Evolutionary conservation across 371 early-diverging fungal genomes (phyloP), one percentile per base, ranked within the genome.

Genomic region (Nematocida displodere): DNA sequence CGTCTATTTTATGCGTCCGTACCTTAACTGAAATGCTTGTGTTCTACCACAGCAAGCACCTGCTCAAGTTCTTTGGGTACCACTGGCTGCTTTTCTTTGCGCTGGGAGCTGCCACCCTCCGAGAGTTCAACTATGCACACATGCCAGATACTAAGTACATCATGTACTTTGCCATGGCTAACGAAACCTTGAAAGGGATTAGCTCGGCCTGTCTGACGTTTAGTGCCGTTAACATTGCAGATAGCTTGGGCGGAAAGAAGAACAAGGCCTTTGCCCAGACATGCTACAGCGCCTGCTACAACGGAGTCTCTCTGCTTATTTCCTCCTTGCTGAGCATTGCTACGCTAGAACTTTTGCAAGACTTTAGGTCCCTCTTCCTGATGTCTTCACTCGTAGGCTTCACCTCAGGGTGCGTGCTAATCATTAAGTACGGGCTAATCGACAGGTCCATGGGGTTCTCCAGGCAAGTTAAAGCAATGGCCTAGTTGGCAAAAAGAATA

Each of bases 41-140:
- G 28, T 42, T 71, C 47, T 71, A 71, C 33, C 61, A 59, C 54
- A 71, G 75, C 54, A 71, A 71, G 61, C 48, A 47, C 31, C 75
- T 71, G 44, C 44, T 71, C n/a, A 71, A 61, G 54, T 50, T 20
- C 61, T 62, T 71, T 62, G 75, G 75, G 50, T 71, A 71, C 50
- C 46, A 71, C 53, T 71, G 75, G 75, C 63, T 71, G 2, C 48
- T 71, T 5, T 49, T 56, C 7, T 58, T 58, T 31, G 39, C 75
- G 24, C 34, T 71, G n/a, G 7, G 48, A 11, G 75, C 61, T 15
- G 75, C 63, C n/a, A 62, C 75, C 24, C 8, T 71, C 29, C 40
- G 75, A 54, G 75, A 71, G 47, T 71, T 71, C 49, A 71, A 61
- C 49, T 71, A 71, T 56, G 61, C 61, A 3, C 33, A 46, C 15